These are phyloP conservation scores for Ambrosia trifida DNA, from an alignment of 129 eudicot genomes.

Conservation along the genomic window DNA sequence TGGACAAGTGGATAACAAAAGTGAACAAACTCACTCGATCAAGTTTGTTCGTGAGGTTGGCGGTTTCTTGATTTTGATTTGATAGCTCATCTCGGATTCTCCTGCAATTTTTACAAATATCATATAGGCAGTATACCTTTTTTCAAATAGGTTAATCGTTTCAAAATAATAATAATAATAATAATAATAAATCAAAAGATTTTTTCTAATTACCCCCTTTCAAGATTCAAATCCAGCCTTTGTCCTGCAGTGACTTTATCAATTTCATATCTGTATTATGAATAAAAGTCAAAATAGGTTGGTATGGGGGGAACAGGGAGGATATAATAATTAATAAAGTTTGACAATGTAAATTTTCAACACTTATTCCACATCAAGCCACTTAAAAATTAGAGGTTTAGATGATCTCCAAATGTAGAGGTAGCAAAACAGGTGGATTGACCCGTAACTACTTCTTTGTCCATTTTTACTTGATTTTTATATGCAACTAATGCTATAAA, in stretches of 20 bases:
- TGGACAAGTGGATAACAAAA: neutral
- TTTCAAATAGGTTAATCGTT: neutral
- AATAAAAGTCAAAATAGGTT: slow-evolving; percentile 15
- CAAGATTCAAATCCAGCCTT: slow-evolving; percentile 91
- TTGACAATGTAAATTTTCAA: slow-evolving; percentile 5
- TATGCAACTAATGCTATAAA: neutral
- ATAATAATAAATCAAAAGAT: neutral
- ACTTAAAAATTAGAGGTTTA: neutral
- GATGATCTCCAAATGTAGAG: neutral
- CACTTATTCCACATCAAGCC: neutral
- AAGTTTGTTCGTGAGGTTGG: slow-evolving; percentile 87
- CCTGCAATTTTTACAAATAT: slow-evolving; percentile 47
- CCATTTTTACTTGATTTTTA: neutral
- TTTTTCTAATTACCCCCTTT: slow-evolving; percentile 58
- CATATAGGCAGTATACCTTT: neutral
- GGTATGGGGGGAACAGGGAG: slow-evolving; percentile 25
- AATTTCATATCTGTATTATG: slow-evolving; percentile 63
- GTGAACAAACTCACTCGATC: slow-evolving; percentile 61
- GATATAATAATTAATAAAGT: neutral
- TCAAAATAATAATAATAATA: neutral
- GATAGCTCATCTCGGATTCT: slow-evolving; percentile 85
- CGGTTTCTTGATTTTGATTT: slow-evolving; percentile 84
- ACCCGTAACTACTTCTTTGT: neutral
- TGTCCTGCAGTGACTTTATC: slow-evolving; percentile 96
- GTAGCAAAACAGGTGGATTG: neutral